These are phyloP conservation scores for Didymella keratinophila DNA, from an alignment of 2,329 filamentous ascomycete genomes.

Conservation along the genomic window DNA sequence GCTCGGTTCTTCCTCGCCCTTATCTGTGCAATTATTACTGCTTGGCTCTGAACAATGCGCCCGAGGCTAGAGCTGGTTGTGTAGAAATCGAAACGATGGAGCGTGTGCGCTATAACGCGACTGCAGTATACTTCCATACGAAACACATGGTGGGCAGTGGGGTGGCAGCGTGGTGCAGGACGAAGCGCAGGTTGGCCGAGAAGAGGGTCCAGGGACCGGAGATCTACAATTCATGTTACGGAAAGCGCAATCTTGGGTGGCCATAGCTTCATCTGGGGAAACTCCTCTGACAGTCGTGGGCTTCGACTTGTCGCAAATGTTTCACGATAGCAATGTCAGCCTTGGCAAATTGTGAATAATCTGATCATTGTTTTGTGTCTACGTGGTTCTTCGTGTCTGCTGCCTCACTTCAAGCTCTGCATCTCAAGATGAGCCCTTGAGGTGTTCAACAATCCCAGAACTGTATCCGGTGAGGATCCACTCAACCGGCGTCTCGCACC, in stretches of 20 bases:
- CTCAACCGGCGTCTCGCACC: slow-evolving; percentile 8
- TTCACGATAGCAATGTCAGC: slow-evolving; percentile 17
- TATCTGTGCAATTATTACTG: slow-evolving; percentile 4
- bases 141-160: slow-evolving; percentile 23
- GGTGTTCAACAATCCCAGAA: background rate
- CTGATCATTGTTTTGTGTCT: background rate
- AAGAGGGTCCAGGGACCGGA: slow-evolving; percentile 25
- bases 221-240: slow-evolving; percentile 29
- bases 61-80: background rate
- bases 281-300: slow-evolving; percentile 18
- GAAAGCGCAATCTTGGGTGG: slow-evolving; percentile 19
- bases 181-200: slow-evolving; percentile 31
- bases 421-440: background rate
- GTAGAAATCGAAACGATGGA: background rate
- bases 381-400: background rate
- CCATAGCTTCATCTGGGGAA: slow-evolving; percentile 29
- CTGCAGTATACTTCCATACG: slow-evolving; percentile 6
- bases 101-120: slow-evolving; percentile 7
- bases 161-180: slow-evolving; percentile 24
- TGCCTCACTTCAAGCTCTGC: background rate
- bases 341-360: slow-evolving; percentile 5
- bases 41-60: slow-evolving; percentile 6
- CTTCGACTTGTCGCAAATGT: slow-evolving; percentile 18
- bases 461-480: slow-evolving; percentile 25
- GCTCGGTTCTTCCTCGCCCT: slow-evolving; percentile 12